phyloP scores from a whole-genome alignment of 1,284 basidiomycete genomes.

The Apiotrichum sp. region DNA sequence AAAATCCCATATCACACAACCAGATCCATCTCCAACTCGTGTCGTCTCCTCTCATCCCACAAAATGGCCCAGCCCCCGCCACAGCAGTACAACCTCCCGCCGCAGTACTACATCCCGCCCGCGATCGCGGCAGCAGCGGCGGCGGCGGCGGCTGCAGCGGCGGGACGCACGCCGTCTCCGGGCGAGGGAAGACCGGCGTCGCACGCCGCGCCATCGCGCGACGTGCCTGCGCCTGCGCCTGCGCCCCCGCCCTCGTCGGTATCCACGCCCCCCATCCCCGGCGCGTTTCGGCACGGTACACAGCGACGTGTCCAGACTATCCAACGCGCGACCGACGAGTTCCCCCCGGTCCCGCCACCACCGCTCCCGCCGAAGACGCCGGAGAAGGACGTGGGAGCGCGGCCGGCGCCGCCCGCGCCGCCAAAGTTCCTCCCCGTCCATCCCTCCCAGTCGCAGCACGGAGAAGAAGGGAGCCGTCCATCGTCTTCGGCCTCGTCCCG shows the following conservation, averaged over 20 bases:
- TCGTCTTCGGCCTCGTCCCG: background rate
- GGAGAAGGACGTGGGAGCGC: too few species aligned
- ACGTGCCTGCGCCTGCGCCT: background rate
- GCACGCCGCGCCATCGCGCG: too few species aligned
- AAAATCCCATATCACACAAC: too few species aligned
- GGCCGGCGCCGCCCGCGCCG: background rate
- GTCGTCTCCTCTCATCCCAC: too few species aligned
- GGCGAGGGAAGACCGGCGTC: too few species aligned
- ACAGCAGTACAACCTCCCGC: background rate
- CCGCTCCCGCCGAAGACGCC: constrained; percentile 3
- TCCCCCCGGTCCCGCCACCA: background rate
- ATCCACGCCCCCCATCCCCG: too few species aligned
- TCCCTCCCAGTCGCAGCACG: too few species aligned
- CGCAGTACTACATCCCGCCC: constrained; percentile 5
- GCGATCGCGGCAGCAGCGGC: background rate
- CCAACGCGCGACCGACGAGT: background rate
- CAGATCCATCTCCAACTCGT: too few species aligned
- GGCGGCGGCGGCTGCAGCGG: background rate
- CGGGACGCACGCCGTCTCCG: background rate
- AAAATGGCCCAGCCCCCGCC: background rate
- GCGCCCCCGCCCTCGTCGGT: too few species aligned
- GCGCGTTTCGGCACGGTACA: background rate
- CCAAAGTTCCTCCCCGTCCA: too few species aligned
- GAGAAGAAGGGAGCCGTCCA: too few species aligned
- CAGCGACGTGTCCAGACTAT: background rate